Base-by-base conservation (phyloP, 495 filamentous ascomycete species). In the Podospora fimiseda region DNA sequence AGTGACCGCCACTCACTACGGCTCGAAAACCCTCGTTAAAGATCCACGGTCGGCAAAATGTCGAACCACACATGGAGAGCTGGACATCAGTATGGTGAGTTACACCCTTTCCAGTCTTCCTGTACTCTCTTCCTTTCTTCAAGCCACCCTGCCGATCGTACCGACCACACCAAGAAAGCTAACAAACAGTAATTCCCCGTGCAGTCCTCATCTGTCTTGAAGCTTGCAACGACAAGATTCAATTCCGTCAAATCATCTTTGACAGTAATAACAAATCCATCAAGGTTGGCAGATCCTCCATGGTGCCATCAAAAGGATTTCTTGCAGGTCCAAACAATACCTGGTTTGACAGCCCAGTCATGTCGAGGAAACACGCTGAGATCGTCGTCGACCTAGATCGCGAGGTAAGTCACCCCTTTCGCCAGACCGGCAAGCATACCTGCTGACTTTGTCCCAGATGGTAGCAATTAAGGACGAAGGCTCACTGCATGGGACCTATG, bases 261-360 rank as follows among this genome's bases (percentile, higher is more conserved):
- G 60, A 59, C 13, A 38, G 11, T 2, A 11, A 54, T 2, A 57
- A 45, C 2, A 55, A 60, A 1, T 44, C 45, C 4, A 19, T 76
- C 30, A 54, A 52, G 9, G 65, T 76, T 54, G 73, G 73, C 3
- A 66, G 73, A 50, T 61, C 70, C 0, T 73, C 73, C 6, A 72
- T 70, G 43, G 57, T 68, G 2, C 40, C 61, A 0, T 48, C 64
- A 2, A 76, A 75, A 19, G 73, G 71, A 1, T 69, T 70, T 21
- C 30, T 71, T 9, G 61, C 61, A 0, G 45, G 11, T 8, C 4
- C 23, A 1, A 64, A 83, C 49, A 96, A 94, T 70, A 85, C 74
- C 9, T 88, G 81, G 75, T 89, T 90, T 54, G 80, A 90, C 27
- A 89, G 82, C 59, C 80, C 87, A 0, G 87, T 94, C 20, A 86